These are phyloP conservation scores for Entoloma clypeatum DNA, from an alignment of 1,284 basidiomycete species.

Conservation along the genomic window DNA sequence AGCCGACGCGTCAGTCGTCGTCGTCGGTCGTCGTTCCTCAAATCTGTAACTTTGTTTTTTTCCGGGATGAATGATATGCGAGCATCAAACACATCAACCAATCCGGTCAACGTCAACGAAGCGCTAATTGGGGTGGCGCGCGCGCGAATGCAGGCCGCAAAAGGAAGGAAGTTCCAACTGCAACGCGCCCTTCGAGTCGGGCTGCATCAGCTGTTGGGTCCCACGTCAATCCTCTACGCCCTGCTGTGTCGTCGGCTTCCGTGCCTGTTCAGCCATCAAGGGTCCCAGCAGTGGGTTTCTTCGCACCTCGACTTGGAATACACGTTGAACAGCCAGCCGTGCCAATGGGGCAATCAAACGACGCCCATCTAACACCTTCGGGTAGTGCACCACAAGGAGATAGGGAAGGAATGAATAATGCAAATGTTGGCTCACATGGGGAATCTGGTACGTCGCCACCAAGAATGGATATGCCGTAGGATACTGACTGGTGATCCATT, in stretches of 20 bases:
- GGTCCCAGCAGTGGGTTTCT: background rate
- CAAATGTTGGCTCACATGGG: too few relatives aligned
- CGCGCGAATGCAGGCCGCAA: background rate
- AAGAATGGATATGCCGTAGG: background rate
- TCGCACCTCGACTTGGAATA: constrained; percentile 1
- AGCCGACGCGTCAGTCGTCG: too few relatives aligned
- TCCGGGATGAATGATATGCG: too few relatives aligned
- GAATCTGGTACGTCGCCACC: background rate
- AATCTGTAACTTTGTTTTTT: too few relatives aligned
- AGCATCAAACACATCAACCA: too few relatives aligned
- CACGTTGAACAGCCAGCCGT: constrained; percentile 2
- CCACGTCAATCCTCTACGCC: background rate
- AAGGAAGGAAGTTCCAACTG: background rate
- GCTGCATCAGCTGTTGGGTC: background rate
- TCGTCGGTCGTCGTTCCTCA: too few relatives aligned
- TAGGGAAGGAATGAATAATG: background rate
- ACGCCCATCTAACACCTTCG: background rate
- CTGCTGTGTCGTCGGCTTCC: background rate
- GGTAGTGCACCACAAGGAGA: constrained; percentile 1
- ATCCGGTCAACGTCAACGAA: too few relatives aligned
- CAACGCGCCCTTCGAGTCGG: background rate
- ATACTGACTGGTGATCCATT: background rate
- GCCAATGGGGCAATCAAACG: background rate
- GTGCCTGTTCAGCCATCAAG: background rate
- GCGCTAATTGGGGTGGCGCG: background rate